Base-by-base conservation (phyloP, 495 filamentous ascomycete species). In the Trypethelium eluteriae region DNA sequence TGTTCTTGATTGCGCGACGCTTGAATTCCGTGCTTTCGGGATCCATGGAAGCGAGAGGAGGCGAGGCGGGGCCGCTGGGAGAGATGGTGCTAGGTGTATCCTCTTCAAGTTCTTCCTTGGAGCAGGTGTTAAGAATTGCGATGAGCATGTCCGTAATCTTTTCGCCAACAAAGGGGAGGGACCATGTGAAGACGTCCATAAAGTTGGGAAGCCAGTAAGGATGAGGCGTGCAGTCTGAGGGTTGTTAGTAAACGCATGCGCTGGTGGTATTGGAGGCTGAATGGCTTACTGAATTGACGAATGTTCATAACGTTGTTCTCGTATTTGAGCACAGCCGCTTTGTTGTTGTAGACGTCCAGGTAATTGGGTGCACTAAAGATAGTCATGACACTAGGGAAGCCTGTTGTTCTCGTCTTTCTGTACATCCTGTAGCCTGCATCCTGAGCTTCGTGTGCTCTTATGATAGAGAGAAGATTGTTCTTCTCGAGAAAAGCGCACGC, bases 241-340 rank as follows among this genome's bases (percentile, higher is more conserved):
- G 35, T 63, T 38, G 16, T 63, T 63, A 70, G 53, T 36, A n/a
- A 32, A 2, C 6, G 38, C 12, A n/a, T 3, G 36, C 2, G 32
- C 14, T 5, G 12, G 25, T 5, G 12, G 25, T 38, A 25, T 1
- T 11, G 53, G 18, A 6, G 5, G 34, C 3, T 36, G 9, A 36
- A 39, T 65, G 62, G 72, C 79, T 61, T 77, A 77, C 76, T 98
- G 80, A 98, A 98, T 76, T 98, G 94, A 38, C 94, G 85, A 74
- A 98, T 98, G 81, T 98, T 98, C 94, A 98, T 98, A 66, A 98
- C 94, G 74, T 98, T 98, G 79, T 98, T 98, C 77, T 98, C 94
- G 76, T 98, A 98, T 77, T 98, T 98, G 67, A 98, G 80, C 32
- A 98, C 94, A 0, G 94, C 94, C 0, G 94, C 94, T 79, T 98